A percentile compares a stretch with the other conserved stretches of the same genome.
These are phyloP conservation scores for Physcia stellaris DNA, from an alignment of 495 filamentous ascomycete species.

Conservation along the genomic window DNA sequence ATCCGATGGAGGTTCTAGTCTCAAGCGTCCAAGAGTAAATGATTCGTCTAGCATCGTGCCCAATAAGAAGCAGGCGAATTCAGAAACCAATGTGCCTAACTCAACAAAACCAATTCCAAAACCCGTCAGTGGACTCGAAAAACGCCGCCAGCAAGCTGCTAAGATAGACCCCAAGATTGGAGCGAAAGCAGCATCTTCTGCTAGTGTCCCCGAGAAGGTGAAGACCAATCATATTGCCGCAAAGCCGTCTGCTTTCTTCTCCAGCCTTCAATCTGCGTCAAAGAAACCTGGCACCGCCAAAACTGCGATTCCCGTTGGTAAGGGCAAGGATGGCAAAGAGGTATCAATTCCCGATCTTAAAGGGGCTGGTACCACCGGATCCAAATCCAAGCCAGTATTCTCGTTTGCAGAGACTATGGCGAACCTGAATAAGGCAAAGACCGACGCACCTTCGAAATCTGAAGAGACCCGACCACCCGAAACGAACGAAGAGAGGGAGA, in stretches of 20 bases:
- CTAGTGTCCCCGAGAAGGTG: slow-evolving; percentile 24
- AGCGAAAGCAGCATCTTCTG: slow-evolving; percentile 18
- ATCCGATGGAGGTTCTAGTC: slow-evolving; percentile 23
- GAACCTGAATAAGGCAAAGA: slow-evolving; percentile 50
- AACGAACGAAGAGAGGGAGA: slow-evolving; percentile 59
- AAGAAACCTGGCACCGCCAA: slow-evolving; percentile 47
- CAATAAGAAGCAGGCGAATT: slow-evolving; percentile 25
- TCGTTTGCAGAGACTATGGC: slow-evolving; percentile 48
- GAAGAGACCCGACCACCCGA: slow-evolving; percentile 46
- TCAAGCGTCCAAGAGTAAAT: slow-evolving; percentile 32
- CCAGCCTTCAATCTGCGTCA: slow-evolving; percentile 42
- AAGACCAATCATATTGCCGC: slow-evolving; percentile 37
- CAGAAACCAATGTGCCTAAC: slow-evolving; percentile 19
- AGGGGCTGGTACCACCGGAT: slow-evolving; percentile 20
- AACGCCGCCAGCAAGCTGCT: slow-evolving; percentile 1
- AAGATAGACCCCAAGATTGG: slow-evolving; percentile 9
- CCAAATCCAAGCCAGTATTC: slow-evolving; percentile 32
- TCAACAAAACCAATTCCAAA: slow-evolving; percentile 4
- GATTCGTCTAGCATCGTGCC: slow-evolving; percentile 26
- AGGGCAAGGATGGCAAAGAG: slow-evolving; percentile 15
- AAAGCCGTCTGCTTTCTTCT: slow-evolving; percentile 46
- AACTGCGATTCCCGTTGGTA: slow-evolving; percentile 23
- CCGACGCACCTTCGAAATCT: slow-evolving; percentile 38
- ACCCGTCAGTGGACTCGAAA: slow-evolving; percentile 5
- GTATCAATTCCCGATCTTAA: slow-evolving; percentile 4